Percentiles rank a stretch among this genome's conserved stretches.
These are phyloP conservation scores for Curvularia verruculosa DNA, from an alignment of 2,329 filamentous ascomycete species.

Conservation along the genomic window DNA sequence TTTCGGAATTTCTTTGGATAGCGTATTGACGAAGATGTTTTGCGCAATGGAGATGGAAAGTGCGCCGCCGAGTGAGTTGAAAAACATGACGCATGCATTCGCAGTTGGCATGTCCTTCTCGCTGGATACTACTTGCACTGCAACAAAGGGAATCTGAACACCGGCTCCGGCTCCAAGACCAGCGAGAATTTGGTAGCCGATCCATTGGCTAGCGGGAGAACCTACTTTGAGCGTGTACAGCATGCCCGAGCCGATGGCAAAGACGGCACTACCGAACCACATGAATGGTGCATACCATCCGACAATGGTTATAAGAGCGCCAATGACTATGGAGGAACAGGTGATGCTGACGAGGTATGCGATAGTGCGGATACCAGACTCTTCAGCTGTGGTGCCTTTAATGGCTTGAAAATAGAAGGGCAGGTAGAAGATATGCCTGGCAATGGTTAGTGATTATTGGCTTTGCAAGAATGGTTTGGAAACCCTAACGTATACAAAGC, in stretches of 20 bases:
- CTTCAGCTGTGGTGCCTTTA: slow-evolving; percentile 49
- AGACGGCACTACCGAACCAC: slow-evolving; percentile 43
- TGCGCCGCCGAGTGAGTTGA: slow-evolving; percentile 69
- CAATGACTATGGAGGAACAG: slow-evolving; percentile 34
- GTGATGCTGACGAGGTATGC: slow-evolving; percentile 43
- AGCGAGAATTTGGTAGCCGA: slow-evolving; percentile 50
- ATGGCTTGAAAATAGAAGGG: slow-evolving; percentile 54
- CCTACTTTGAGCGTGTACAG: slow-evolving; percentile 45
- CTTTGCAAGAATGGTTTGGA: neutral
- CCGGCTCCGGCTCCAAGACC: slow-evolving; percentile 51
- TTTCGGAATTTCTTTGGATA: slow-evolving; percentile 60
- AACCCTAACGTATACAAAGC: slow-evolving; percentile 43
- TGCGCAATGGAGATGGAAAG: slow-evolving; percentile 70
- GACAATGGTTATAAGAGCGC: slow-evolving; percentile 34
- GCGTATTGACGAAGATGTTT: slow-evolving; percentile 69
- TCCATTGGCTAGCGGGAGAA: slow-evolving; percentile 41
- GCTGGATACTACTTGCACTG: slow-evolving; percentile 51
- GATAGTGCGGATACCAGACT: slow-evolving; percentile 46
- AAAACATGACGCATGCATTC: slow-evolving; percentile 60
- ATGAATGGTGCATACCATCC: slow-evolving; percentile 49
- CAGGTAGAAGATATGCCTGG: slow-evolving; percentile 49
- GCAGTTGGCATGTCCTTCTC: slow-evolving; percentile 52
- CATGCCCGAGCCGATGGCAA: slow-evolving; percentile 48
- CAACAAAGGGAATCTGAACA: slow-evolving; percentile 54
- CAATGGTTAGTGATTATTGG: neutral